Base-by-base conservation (phyloP, 768 basidiomycete species). In the Trametes punicea region DNA sequence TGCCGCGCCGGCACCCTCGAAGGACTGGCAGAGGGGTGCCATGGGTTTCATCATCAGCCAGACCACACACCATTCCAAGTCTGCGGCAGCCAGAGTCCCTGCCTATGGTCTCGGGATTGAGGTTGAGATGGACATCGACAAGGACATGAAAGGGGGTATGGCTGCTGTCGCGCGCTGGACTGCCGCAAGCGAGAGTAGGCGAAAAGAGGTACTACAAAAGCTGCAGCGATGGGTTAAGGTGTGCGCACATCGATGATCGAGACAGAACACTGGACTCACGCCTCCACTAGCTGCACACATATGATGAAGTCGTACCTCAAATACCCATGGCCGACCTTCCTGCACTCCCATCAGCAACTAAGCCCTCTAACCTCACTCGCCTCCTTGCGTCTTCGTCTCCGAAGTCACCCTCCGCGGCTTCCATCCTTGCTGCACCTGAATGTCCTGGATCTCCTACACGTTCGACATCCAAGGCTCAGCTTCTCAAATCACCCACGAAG, bases 81-180 rank as follows among this genome's bases (percentile, higher is more conserved):
- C 70, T 1, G 79, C 78, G 13, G 80, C 81, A 13, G 84, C 84
- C 64, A 81, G 91, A 39, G 74, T 90, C 18, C 85, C 88, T 30
- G 90, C 81, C 1, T 93, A 92, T 68, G 91, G 90, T 8, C 80
- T 93, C 59, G 91, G 91, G 1, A 89, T 93, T 46, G 88, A 93
- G 71, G 89, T 92, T 23, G 88, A 92, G 62, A 86, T 90, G 75
- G 83, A 91, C 64, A 81, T 90, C 52, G 88, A 90, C 70, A 88
- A 88, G 71, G 83, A 81, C 63, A 84, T 88, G 85, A 75, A 75
- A 20, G 83, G 80, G 41, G 89, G 90, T n/a, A 92, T 93, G 87
- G 88, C 89, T 33, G 88, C 90, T 26, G 88, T 93, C 40, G 90
- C 91, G 49, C 81, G 89, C 53, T 93, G 91, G 91, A 91, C 91